These are phyloP conservation scores for Pichia paraexigua DNA, from an alignment of 805 yeast genomes.

Conservation along the genomic window DNA sequence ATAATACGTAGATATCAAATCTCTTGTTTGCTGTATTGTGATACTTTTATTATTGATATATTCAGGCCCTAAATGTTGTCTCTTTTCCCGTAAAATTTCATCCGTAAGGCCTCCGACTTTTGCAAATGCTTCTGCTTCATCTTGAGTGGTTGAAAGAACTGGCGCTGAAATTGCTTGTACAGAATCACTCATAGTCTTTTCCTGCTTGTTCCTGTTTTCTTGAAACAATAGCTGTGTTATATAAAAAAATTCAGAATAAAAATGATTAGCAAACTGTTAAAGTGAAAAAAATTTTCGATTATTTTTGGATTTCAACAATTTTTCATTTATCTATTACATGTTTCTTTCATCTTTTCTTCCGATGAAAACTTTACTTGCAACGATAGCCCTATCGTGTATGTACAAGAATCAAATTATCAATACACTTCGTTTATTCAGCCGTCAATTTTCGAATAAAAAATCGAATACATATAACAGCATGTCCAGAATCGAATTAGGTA, in stretches of 20 bases:
- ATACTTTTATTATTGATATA: slow-evolving; percentile 19
- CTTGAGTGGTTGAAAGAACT: slow-evolving; percentile 65
- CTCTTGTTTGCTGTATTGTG: slow-evolving; percentile 22
- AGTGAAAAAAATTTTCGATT: not conserved
- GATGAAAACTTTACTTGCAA: not conserved
- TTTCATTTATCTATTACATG: too few relatives aligned
- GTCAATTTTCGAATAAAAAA: not conserved
- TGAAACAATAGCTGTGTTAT: not conserved
- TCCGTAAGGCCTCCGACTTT: slow-evolving; percentile 24
- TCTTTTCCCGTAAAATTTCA: slow-evolving; percentile 10
- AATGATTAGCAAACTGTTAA: not conserved
- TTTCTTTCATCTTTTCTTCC: not conserved
- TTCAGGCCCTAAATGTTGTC: slow-evolving; percentile 24
- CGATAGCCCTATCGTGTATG: not conserved
- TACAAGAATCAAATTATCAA: not conserved
- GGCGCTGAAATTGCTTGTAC: slow-evolving; percentile 34
- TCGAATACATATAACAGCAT: not conserved
- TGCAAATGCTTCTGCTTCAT: slow-evolving; percentile 48
- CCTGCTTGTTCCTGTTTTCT: not conserved
- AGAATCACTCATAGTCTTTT: not conserved
- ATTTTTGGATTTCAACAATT: not conserved
- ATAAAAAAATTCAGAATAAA: too few relatives aligned
- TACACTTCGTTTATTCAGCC: not conserved
- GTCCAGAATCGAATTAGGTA: slow-evolving; percentile 45
- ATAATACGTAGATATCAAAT: slow-evolving; percentile 44